Evolutionary conservation across 1,284 basidiomycete species (phyloP), one percentile per base, ranked within the genome.

Genomic region (Melampsora larici-populina): DNA sequence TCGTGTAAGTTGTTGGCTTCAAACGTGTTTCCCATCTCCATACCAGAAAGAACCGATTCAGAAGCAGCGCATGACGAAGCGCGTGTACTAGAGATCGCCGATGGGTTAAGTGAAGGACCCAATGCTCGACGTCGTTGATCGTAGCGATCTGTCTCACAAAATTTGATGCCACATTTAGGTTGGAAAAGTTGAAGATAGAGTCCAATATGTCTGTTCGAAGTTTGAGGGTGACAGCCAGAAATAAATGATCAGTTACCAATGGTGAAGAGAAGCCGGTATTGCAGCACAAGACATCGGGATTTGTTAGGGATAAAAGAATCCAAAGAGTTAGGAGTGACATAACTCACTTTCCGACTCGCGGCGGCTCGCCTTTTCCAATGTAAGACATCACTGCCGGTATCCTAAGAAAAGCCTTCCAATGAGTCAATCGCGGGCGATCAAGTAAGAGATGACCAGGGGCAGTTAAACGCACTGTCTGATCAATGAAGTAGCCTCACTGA

Each of bases 81-180:
- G 21, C 49, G 11, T n/a, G 70, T 24, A 58, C 18, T 29, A 21
- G 70, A 40, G 26, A 74, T 31, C 21, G 31, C 29, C 31, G 60
- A 51, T 17, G 71, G 55, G 43, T 26, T 31, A 3, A 72, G 26
- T 31, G 48, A 58, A 6, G 49, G 36, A 60, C 24, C 24, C 9
- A 49, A 7, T 46, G 33, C 21, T n/a, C 29, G 49, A 26, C 51
- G 63, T 18, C 13, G 43, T 36, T 74, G 72, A 51, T 74, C 46
- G 48, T 74, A 74, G 29, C 72, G 40, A 74, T 66, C 63, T 15
- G 72, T 74, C 51, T 74, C 72, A 26, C 40, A 74, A 31, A 74
- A 74, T 21, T 40, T 74, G 62, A 74, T 58, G 0, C 72, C 72
- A 26, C 72, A 74, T 55, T 74, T 74, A 62, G 72, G 64, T 24